Percentiles rank a stretch among this genome's conserved stretches.
Conservation (phyloP, 768 basidiomycete genomes). For the Tricholoma matsutake region DNA sequence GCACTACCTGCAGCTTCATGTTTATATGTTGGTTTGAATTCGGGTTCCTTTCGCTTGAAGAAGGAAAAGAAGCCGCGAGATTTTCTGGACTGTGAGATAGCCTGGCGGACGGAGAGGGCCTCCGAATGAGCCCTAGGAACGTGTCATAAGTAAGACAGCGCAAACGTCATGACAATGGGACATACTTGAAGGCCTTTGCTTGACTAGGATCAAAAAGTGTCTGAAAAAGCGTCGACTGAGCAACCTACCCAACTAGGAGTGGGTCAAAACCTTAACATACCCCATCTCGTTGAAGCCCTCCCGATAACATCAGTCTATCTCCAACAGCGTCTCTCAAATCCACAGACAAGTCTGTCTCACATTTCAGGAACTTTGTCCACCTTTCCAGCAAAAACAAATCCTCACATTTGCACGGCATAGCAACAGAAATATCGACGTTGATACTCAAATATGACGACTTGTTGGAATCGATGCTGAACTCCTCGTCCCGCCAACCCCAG, state of each 20-base stretch:
- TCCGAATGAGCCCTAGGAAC: slow-evolving; percentile 51
- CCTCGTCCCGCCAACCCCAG: slow-evolving; percentile 90
- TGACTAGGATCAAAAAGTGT: slow-evolving; percentile 80
- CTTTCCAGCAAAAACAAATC: slow-evolving; percentile 12
- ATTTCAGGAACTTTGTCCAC: background rate
- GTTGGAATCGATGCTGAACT: slow-evolving; percentile 80
- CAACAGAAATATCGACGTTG: slow-evolving; percentile 90
- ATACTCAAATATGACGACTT: slow-evolving; percentile 65
- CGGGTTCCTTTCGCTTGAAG: slow-evolving; percentile 38
- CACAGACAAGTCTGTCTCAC: slow-evolving; percentile 66
- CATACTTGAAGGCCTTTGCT: slow-evolving; percentile 55
- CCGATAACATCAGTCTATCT: slow-evolving; percentile 81
- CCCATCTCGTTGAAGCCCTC: slow-evolving; percentile 79
- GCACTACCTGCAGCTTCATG: slow-evolving; percentile 67
- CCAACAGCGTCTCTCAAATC: slow-evolving; percentile 94
- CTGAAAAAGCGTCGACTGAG: slow-evolving; percentile 29
- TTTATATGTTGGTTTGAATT: slow-evolving; percentile 73
- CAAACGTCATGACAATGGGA: background rate
- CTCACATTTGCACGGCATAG: slow-evolving; percentile 92
- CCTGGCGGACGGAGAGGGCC: slow-evolving; percentile 66
- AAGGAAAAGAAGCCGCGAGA: slow-evolving; percentile 73
- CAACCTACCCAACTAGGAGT: background rate
- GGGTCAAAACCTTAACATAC: slow-evolving; percentile 37
- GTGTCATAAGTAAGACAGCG: background rate
- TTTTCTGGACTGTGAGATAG: slow-evolving; percentile 66